Evolutionary conservation across 179 eudicot species (phyloP).

Genomic region (Silene vulgaris): DNA sequence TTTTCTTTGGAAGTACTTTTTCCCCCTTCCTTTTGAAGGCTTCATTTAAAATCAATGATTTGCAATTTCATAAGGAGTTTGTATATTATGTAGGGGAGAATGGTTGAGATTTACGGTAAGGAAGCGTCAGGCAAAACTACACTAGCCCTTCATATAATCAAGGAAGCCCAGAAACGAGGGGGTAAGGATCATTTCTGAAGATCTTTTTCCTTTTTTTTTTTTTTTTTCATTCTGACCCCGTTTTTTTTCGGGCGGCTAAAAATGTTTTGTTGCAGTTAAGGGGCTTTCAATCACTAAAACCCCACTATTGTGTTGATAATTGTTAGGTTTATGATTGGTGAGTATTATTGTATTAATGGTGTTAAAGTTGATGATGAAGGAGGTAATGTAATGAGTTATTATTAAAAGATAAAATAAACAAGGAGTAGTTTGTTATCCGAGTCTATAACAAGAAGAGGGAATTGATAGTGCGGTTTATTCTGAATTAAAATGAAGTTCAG

Average conservation of each 20-base stretch:
- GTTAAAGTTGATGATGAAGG: too few relatives aligned
- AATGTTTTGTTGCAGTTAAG: background rate
- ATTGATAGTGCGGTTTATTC: too few relatives aligned
- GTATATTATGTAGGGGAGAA: constrained; percentile 64
- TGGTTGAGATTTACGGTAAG: constrained; percentile 88
- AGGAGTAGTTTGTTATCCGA: too few relatives aligned
- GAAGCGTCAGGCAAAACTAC: constrained; percentile 99
- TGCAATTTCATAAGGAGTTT: background rate
- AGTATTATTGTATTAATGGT: too few relatives aligned
- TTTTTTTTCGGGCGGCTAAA: background rate
- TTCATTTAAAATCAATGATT: background rate
- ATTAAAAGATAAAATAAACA: too few relatives aligned
- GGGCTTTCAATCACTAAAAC: background rate
- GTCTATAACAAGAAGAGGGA: too few relatives aligned
- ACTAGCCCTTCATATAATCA: constrained; percentile 80
- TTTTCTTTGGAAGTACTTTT: background rate
- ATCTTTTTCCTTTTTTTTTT: background rate
- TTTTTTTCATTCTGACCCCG: background rate
- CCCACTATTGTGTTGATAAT: too few relatives aligned
- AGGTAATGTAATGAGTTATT: too few relatives aligned
- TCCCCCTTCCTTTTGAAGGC: background rate
- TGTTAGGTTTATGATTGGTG: too few relatives aligned
- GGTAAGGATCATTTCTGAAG: constrained; percentile 36
- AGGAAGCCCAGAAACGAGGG: constrained; percentile 95
- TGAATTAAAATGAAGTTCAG: too few relatives aligned